Evolutionary conservation across 1,284 basidiomycete species (phyloP).

Genomic region (Cryptococcus sp.): DNA sequence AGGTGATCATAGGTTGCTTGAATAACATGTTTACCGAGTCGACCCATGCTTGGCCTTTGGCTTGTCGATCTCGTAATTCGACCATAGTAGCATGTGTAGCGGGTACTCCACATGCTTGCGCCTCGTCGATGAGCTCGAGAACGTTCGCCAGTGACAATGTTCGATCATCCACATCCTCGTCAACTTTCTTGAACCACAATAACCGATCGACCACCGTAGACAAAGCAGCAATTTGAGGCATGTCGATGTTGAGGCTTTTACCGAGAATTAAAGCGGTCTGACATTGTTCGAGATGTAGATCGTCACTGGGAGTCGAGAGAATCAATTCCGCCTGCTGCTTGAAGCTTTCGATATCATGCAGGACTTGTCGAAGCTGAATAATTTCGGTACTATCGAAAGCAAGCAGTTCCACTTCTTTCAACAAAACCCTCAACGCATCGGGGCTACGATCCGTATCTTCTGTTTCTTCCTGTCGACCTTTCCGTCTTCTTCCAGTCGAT

Average conservation of each 20-base stretch:
- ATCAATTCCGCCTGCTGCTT: slow-evolving; percentile 29
- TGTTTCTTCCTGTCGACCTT: slow-evolving; percentile 24
- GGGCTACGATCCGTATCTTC: slow-evolving; percentile 26
- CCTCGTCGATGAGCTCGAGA: slow-evolving; percentile 31
- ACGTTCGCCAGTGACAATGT: slow-evolving; percentile 38
- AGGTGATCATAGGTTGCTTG: slow-evolving; percentile 15
- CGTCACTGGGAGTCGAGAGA: slow-evolving; percentile 25
- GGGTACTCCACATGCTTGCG: slow-evolving; percentile 29
- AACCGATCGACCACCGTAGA: slow-evolving; percentile 36
- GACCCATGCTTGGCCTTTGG: slow-evolving; percentile 26
- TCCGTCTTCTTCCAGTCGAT: slow-evolving; percentile 28
- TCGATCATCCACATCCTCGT: slow-evolving; percentile 43
- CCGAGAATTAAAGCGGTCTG: slow-evolving; percentile 38
- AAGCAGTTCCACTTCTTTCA: slow-evolving; percentile 34
- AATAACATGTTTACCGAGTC: slow-evolving; percentile 19
- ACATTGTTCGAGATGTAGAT: slow-evolving; percentile 33
- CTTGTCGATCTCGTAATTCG: slow-evolving; percentile 27
- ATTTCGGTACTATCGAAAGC: slow-evolving; percentile 47
- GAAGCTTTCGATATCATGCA: slow-evolving; percentile 35
- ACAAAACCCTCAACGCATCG: slow-evolving; percentile 24
- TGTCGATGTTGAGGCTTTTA: slow-evolving; percentile 38
- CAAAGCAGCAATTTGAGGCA: slow-evolving; percentile 37
- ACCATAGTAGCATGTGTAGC: slow-evolving; percentile 24
- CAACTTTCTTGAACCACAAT: slow-evolving; percentile 39
- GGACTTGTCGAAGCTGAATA: slow-evolving; percentile 32